Percentiles rank a stretch among this genome's conserved stretches.
These are phyloP conservation scores for Pelargonium cotyledonis DNA, from an alignment of 441 rosid genomes.

Conservation along the genomic window DNA sequence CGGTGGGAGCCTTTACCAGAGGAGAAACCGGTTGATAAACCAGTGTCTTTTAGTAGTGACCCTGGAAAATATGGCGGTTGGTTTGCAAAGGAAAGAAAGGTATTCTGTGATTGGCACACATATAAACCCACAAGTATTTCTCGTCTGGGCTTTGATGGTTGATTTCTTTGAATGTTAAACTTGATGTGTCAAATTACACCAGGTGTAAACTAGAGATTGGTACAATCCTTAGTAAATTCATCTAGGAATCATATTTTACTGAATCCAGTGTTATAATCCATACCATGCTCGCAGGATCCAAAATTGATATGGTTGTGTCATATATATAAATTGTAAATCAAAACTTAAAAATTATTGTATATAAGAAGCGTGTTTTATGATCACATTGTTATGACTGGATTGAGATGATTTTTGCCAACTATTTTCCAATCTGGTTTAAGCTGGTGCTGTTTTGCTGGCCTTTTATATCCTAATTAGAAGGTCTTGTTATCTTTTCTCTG, in stretches of 20 bases:
- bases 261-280: neutral
- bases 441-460: too few relatives aligned
- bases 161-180: neutral
- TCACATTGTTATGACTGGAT: neutral
- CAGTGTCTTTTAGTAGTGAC: constrained; percentile 34
- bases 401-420: neutral
- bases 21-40: constrained; percentile 51
- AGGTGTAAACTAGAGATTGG: too few relatives aligned
- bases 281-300: neutral
- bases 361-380: neutral
- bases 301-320: constrained; percentile 1
- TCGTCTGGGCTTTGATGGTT: neutral
- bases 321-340: neutral
- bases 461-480: too few relatives aligned
- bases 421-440: too few relatives aligned
- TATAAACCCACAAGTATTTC: neutral
- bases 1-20: constrained; percentile 96
- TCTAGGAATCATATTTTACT: neutral
- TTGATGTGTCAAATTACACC: neutral
- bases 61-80: constrained; percentile 54
- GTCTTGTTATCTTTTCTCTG: too few relatives aligned
- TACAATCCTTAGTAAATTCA: neutral
- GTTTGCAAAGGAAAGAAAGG: constrained; percentile 63
- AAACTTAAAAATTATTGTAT: neutral
- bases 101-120: constrained; percentile 16